Percentiles rank a stretch among this genome's conserved stretches.
Evolutionary conservation across 352 stramenopile species (phyloP).

Genomic region (Phytopythium aichiense): DNA sequence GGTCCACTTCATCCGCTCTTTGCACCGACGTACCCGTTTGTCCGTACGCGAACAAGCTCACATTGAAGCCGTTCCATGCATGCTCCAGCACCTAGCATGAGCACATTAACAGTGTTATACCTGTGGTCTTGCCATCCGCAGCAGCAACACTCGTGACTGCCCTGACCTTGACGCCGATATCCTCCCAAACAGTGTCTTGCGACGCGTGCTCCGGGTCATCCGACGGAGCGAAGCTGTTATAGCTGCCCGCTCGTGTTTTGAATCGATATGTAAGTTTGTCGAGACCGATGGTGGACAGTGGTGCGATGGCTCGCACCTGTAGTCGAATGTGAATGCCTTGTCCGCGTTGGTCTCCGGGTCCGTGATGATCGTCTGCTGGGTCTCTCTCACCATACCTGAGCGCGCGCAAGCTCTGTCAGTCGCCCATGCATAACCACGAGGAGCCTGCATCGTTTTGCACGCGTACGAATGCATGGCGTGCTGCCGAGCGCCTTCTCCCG

Average conservation of each 20-base stretch:
- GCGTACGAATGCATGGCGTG: slow-evolving; percentile 64
- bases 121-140: too few species aligned
- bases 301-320: slow-evolving; percentile 33
- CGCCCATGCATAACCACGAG: neutral
- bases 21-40: slow-evolving; percentile 44
- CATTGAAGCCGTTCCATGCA: slow-evolving; percentile 89
- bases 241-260: slow-evolving; percentile 28
- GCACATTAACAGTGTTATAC: neutral
- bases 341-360: slow-evolving; percentile 71
- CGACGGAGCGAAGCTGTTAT: slow-evolving; percentile 70
- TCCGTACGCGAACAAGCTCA: slow-evolving; percentile 85
- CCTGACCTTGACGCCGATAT: slow-evolving; percentile 73
- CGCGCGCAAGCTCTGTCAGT: too few species aligned
- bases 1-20: neutral
- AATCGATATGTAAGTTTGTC: neutral
- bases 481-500: slow-evolving; percentile 72
- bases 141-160: neutral
- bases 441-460: neutral
- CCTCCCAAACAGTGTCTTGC: slow-evolving; percentile 82
- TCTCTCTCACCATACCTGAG: slow-evolving; percentile 74
- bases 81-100: slow-evolving; percentile 68
- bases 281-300: neutral
- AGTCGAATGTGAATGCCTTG: slow-evolving; percentile 87
- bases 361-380: slow-evolving; percentile 80
- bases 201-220: slow-evolving; percentile 61